Evolutionary conservation across 192 early-diverging fungal genomes (phyloP), one percentile per base, ranked within the genome.

Genomic region (Podila minutissima): DNA sequence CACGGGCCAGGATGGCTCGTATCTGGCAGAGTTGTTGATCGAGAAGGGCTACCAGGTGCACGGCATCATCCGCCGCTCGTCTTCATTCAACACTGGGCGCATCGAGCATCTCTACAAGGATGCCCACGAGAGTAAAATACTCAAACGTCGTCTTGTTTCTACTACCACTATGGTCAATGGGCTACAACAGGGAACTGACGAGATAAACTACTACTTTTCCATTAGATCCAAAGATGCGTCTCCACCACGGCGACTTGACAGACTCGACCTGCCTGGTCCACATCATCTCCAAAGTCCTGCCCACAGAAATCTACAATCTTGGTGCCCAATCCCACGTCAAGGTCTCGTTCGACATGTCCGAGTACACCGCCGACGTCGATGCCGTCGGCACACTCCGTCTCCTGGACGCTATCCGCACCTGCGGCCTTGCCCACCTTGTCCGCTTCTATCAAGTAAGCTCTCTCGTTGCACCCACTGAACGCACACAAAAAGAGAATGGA

Each of bases 61-160:
- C 65, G 93, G 93, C 57, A 92, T 94, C 74, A 93, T 94, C 59
- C 90, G 93, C 64, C 88, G 93, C 53, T 94, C 93, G 8, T 94
- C 93, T 26, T 94, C 93, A n/a, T 94, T 94, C 87, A 94, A 94
- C 78, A 94, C 93, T 46, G 92, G 92, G 29, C 85, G 93, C 76
- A 93, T 94, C 73, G 90, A 91, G 61, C 92, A 93, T 82, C 86
- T 94, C 61, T 94, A 94, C 76, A 88, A 88, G 69, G 93, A 94
- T 83, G 84, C 82, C 66, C 93, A 94, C 64, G 86, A 86, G 69
- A 82, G 89, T 89, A 88, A 85, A 24, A 29, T 29, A 5, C 38
- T 26, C 35, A 11, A 0, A 0, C 17, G 50, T 17, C 31, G 20
- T 28, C 15, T 20, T 28, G 19, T 17, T 0, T 12, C 22, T 22